These are phyloP conservation scores for Fremontodendron californicum DNA, from an alignment of 345 rosid genomes.

Conservation along the genomic window DNA sequence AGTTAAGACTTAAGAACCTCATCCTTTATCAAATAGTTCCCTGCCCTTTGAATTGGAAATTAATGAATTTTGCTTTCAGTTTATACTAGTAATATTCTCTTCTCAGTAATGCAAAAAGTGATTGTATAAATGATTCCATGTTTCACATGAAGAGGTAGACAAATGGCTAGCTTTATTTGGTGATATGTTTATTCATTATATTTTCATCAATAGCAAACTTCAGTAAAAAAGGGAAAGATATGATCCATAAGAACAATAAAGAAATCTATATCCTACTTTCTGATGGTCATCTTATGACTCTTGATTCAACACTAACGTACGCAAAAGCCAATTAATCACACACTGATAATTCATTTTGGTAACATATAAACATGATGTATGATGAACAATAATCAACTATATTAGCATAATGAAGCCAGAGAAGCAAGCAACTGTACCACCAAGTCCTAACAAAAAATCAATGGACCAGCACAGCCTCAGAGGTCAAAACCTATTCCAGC, in stretches of 20 bases:
- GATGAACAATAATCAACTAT: background rate
- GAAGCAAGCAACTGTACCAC: background rate
- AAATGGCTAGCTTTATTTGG: background rate
- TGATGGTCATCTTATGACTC: background rate
- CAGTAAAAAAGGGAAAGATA: background rate
- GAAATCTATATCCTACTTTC: background rate
- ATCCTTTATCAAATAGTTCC: background rate
- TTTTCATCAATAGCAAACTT: background rate
- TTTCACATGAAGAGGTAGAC: background rate
- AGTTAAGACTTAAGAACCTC: slow-evolving; percentile 5
- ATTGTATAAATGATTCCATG: background rate
- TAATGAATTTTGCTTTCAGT: background rate
- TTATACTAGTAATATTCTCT: background rate
- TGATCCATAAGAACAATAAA: background rate
- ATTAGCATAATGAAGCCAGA: background rate
- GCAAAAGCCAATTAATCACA: background rate
- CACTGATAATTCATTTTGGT: background rate
- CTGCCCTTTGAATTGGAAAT: background rate
- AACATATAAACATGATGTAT: background rate
- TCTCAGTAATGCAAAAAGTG: background rate
- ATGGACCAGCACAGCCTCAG: background rate
- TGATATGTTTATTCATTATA: background rate
- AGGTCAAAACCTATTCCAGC: background rate
- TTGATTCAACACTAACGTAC: background rate
- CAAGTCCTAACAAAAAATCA: background rate